These are phyloP conservation scores for Fusarium bulbicola DNA, from an alignment of 2,329 filamentous ascomycete species.

Conservation along the genomic window DNA sequence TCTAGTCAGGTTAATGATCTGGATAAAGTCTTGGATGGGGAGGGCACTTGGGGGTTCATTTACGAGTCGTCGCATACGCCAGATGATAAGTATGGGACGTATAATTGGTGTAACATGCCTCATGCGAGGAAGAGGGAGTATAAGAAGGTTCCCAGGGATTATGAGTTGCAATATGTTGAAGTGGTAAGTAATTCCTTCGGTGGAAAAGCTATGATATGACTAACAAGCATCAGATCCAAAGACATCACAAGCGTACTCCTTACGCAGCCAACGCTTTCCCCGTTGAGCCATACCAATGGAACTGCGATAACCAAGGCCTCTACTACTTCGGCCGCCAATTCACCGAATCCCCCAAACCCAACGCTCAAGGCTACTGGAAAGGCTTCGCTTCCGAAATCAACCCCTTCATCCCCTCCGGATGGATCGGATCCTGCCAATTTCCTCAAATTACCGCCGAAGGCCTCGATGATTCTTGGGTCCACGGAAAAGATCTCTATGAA, in stretches of 20 bases:
- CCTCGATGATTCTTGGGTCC: conserved; percentile 77
- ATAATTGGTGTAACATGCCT: conserved; percentile 91
- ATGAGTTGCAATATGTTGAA: conserved; percentile 78
- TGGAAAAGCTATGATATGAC: rapidly evolving
- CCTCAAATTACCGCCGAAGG: conserved; percentile 80
- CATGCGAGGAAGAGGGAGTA: conserved; percentile 78
- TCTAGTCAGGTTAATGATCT: conserved; percentile 69
- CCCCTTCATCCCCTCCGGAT: conserved; percentile 72
- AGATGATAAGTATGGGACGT: conserved; percentile 65
- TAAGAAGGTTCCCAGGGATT: conserved; percentile 60
- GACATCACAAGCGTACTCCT: conserved; percentile 86
- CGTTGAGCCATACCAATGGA: conserved; percentile 75
- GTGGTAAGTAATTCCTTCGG: conserved; percentile 59
- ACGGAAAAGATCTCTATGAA: conserved; percentile 79
- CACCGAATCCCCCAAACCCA: conserved; percentile 49
- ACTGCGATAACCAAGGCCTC: conserved; percentile 75
- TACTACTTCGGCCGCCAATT: conserved; percentile 74
- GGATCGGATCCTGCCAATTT: conserved; percentile 80
- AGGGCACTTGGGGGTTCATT: conserved; percentile 76
- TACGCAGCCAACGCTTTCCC: conserved; percentile 83
- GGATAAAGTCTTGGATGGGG: conserved; percentile 61
- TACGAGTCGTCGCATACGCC: conserved; percentile 74
- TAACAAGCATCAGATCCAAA: conserved; percentile 67
- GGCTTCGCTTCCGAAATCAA: conserved; percentile 70
- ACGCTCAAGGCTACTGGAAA: conserved; percentile 71